Evolutionary conservation across 2,329 filamentous ascomycete genomes (phyloP).

Genomic region (Cercospora sojina): DNA sequence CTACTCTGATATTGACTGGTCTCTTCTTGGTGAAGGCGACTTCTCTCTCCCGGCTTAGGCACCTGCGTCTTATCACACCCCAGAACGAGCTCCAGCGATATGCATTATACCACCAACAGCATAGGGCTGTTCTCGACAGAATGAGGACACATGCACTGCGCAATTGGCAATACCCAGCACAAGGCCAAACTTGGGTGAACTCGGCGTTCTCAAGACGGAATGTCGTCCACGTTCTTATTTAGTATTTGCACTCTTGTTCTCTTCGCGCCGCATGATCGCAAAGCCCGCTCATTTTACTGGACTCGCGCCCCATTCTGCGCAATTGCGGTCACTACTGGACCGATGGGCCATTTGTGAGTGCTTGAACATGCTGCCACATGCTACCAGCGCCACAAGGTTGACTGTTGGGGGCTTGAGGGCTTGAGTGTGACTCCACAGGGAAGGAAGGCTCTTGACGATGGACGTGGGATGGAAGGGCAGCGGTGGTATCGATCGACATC

Average conservation of each 20-base stretch:
- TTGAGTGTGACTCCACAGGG: background rate
- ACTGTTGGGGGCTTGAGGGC: background rate
- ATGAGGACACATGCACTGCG: background rate
- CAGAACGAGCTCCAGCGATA: background rate
- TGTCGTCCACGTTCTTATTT: background rate
- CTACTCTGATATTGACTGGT: slow-evolving; percentile 9
- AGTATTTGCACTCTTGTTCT: background rate
- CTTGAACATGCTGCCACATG: background rate
- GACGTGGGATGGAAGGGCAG: background rate
- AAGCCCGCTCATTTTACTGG: background rate
- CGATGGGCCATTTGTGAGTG: background rate
- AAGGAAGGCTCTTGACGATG: background rate
- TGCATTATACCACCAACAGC: background rate
- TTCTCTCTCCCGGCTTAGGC: background rate
- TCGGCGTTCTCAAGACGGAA: background rate
- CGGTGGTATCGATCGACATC: background rate
- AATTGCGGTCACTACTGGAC: background rate
- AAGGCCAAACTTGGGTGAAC: background rate
- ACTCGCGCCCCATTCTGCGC: background rate
- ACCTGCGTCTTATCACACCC: background rate
- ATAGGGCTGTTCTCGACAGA: background rate
- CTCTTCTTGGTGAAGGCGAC: background rate
- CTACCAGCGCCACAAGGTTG: background rate
- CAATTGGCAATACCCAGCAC: background rate
- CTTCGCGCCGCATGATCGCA: background rate